Evolutionary conservation across 192 early-diverging fungal genomes (phyloP).

Genomic region (Coemansia javaensis): DNA sequence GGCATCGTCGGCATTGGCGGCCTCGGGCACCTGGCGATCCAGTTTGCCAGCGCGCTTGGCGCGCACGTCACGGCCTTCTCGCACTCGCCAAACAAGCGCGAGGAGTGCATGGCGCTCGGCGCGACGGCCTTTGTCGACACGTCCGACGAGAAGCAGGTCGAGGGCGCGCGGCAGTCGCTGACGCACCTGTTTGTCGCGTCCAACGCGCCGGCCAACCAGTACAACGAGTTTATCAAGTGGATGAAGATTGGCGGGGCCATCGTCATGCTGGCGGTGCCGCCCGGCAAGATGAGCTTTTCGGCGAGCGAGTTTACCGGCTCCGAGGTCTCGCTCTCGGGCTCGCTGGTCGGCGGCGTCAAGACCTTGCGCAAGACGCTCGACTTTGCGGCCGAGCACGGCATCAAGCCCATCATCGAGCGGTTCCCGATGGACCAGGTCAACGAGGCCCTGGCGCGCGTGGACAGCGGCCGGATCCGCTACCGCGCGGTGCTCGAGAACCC

Average conservation of each 20-base stretch:
- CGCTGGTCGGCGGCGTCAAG: conserved; percentile 59
- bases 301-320: conserved; percentile 43
- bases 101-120: conserved; percentile 53
- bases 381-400: conserved; percentile 59
- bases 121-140: conserved; percentile 53
- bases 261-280: conserved; percentile 63
- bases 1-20: conserved; percentile 79
- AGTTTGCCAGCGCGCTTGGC: conserved; percentile 54
- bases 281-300: conserved; percentile 50
- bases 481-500: conserved; percentile 70
- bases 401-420: conserved; percentile 63
- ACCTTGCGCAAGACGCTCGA: conserved; percentile 63
- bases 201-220: conserved; percentile 36
- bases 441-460: conserved; percentile 57
- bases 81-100: conserved; percentile 53
- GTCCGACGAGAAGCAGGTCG: conserved; percentile 23
- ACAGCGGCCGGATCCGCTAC: conserved; percentile 62
- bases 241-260: conserved; percentile 58
- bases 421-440: conserved; percentile 60
- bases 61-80: conserved; percentile 57
- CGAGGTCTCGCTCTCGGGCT: conserved; percentile 57
- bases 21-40: conserved; percentile 68
- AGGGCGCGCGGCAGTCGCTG: conserved; percentile 14
- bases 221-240: conserved; percentile 45
- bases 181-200: conserved; percentile 37